Evolutionary conservation across 345 rosid genomes (phyloP), one percentile per base, ranked within the genome.

Genomic region (Corymbia maculata): DNA sequence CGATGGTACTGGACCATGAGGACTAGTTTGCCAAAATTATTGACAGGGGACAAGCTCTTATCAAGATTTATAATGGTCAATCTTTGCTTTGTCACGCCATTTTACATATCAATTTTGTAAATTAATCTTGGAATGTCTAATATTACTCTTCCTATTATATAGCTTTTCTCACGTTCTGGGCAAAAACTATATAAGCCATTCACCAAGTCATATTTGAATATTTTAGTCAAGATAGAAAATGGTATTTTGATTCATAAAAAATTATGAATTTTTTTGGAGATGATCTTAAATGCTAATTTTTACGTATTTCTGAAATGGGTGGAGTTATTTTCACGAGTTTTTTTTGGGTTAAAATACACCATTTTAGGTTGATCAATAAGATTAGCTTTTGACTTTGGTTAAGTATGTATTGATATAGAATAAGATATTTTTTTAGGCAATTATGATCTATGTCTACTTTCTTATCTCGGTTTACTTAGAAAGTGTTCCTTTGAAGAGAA

Each of bases 161-260:
- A 64, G 36, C 15, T n/a, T 64, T 17, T 64, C 36, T 14, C 75
- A n/a, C 3, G 21, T 64, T 59, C 24, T 59, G n/a, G 7, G 30
- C 66, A 59, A 1, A n/a, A 59, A 59, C 66, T 59, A 11, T 59
- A 59, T n/a, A 13, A 64, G 19, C 36, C 36, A 28, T 17, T 64
- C 7, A 2, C 0, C 11, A 0, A 59, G 30, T 59, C 30, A 10
- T 59, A 59, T 59, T 26, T 11, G 30, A 59, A 59, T 26, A n/a
- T 64, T 2, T 28, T 9, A 3, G 30, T 64, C 36, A 13, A 0
- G 19, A 64, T n/a, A n/a, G 75, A 64, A n/a, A 28, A 64, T 13
- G 36, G 9, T 64, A 64, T 64, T 64, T 64, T 9, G 7, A n/a
- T 64, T 64, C 6, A 28, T 13, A 6, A 64, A 9, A 64, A 12